Conservation (phyloP, 768 basidiomycete species). For the Kondoa subrosea region DNA sequence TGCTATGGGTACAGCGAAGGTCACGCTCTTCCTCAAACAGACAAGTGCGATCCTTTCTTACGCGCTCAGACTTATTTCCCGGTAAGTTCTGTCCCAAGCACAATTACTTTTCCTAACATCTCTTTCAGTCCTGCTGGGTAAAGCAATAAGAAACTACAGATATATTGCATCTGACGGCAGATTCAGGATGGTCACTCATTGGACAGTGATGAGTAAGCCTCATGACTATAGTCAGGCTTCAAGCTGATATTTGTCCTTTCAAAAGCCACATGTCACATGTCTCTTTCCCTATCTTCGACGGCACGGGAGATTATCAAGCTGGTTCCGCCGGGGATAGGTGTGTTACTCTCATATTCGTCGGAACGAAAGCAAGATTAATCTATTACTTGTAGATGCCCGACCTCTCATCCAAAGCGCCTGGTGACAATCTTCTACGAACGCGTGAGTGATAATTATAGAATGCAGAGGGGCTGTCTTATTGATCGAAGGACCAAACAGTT, state of each 20-base stretch:
- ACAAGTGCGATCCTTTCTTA: not conserved
- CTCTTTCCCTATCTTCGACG: not conserved
- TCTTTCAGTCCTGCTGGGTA: not conserved
- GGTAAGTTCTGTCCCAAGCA: not conserved
- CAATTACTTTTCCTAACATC: not conserved
- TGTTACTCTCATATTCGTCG: no score
- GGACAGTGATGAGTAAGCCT: slow-evolving; percentile 61
- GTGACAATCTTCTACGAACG: not conserved
- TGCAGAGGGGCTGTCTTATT: no score
- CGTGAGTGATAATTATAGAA: no score
- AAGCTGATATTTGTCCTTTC: not conserved
- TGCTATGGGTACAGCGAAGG: not conserved
- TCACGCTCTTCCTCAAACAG: not conserved
- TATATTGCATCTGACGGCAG: no score
- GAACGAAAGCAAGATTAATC: no score
- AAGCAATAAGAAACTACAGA: no score
- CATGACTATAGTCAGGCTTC: not conserved
- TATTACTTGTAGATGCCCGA: no score
- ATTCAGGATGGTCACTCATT: slow-evolving; percentile 41
- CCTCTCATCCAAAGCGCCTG: not conserved
- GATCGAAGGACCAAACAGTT: no score
- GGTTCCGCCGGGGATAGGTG: not conserved
- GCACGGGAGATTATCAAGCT: not conserved
- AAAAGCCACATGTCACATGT: not conserved
- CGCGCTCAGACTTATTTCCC: not conserved